phyloP scores from a whole-genome alignment of 1,139 yeast genomes.

The Chernovozyma aurita region DNA sequence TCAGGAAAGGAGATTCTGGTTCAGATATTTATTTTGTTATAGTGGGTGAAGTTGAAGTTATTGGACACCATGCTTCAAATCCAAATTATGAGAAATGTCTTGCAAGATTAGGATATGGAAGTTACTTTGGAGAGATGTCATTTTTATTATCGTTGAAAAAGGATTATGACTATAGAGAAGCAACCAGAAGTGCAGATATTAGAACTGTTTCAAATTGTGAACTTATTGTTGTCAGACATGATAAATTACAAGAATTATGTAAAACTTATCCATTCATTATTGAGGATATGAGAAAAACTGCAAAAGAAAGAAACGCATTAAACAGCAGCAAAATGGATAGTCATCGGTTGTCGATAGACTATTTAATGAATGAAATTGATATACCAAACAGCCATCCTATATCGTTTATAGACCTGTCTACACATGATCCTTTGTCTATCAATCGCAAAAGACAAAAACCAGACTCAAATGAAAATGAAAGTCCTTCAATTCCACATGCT shows the following conservation, averaged over 20 bases:
- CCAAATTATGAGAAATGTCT: slow-evolving; percentile 32
- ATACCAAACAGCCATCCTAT: slow-evolving; percentile 3
- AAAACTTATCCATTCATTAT: slow-evolving; percentile 52
- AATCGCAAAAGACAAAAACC: background rate
- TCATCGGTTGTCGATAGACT: slow-evolving; percentile 14
- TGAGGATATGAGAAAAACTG: slow-evolving; percentile 58
- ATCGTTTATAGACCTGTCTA: slow-evolving; percentile 1
- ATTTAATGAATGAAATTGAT: slow-evolving; percentile 15
- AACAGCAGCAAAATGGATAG: slow-evolving; percentile 4
- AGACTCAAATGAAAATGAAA: background rate
- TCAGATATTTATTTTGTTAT: slow-evolving; percentile 64
- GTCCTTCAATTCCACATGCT: background rate
- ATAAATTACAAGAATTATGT: slow-evolving; percentile 49
- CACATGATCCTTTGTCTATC: slow-evolving; percentile 1
- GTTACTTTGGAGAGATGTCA: slow-evolving; percentile 76
- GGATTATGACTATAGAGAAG: slow-evolving; percentile 14
- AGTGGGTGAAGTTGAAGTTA: slow-evolving; percentile 66
- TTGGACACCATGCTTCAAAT: slow-evolving; percentile 33
- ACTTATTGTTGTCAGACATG: slow-evolving; percentile 53
- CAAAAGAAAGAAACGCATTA: slow-evolving; percentile 42
- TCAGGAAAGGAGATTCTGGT: slow-evolving; percentile 56
- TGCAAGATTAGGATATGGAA: slow-evolving; percentile 59
- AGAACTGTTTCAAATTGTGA: slow-evolving; percentile 59
- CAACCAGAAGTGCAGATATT: slow-evolving; percentile 54
- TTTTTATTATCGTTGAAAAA: slow-evolving; percentile 49